phyloP scores from a whole-genome alignment of 345 rosid species.

The Citrus inodora region DNA sequence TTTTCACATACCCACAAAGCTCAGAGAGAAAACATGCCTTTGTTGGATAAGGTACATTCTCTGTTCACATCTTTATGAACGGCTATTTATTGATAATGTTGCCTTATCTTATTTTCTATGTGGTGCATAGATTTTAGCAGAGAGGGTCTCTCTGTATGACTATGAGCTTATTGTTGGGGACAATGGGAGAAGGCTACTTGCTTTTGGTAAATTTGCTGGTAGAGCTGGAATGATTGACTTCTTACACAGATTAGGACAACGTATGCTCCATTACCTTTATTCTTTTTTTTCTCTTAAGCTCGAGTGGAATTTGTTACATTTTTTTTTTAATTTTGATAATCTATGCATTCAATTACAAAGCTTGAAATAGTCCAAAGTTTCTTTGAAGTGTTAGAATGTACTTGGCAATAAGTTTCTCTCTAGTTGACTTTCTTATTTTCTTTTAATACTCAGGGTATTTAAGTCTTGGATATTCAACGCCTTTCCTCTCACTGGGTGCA shows the following conservation, averaged over 20 bases:
- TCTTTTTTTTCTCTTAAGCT: not conserved
- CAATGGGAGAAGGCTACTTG: slow-evolving; percentile 56
- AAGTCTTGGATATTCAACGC: slow-evolving; percentile 53
- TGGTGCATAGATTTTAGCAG: slow-evolving; percentile 52
- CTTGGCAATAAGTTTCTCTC: not conserved
- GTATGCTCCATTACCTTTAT: slow-evolving; percentile 36
- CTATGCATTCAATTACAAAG: not conserved
- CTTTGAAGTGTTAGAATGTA: not conserved
- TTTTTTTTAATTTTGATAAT: not conserved
- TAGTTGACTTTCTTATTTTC: not conserved
- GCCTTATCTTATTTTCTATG: not conserved
- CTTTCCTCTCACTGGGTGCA: slow-evolving; percentile 49
- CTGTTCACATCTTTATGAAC: not conserved
- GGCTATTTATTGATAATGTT: not conserved
- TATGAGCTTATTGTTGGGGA: slow-evolving; percentile 83
- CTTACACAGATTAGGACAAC: slow-evolving; percentile 72
- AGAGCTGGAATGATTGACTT: slow-evolving; percentile 90
- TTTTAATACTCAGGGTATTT: slow-evolving; percentile 23
- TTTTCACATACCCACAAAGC: slow-evolving; percentile 66
- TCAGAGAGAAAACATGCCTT: slow-evolving; percentile 54
- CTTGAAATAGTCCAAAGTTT: not conserved
- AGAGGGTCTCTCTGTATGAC: slow-evolving; percentile 73
- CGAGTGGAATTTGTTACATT: not conserved
- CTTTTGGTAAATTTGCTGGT: slow-evolving; percentile 91
- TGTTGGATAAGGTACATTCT: slow-evolving; percentile 47